A percentile compares a stretch with the other conserved stretches of the same genome.
phyloP scores from a whole-genome alignment of 495 filamentous ascomycete genomes.

The Cryomyces antarcticus region DNA sequence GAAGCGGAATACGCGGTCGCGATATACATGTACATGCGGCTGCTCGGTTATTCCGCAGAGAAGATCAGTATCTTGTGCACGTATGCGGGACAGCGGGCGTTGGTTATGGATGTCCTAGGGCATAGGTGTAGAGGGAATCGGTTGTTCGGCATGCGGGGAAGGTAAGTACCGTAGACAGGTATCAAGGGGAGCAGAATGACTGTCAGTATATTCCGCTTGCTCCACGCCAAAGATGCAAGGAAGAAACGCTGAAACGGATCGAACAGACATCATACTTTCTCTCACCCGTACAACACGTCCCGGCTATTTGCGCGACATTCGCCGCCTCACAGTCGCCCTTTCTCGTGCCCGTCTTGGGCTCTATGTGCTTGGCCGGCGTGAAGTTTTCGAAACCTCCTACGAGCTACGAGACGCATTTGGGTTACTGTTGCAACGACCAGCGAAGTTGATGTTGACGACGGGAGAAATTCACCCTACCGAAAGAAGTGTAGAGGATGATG shows the following conservation, averaged over 20 bases:
- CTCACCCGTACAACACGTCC: slow-evolving; percentile 71
- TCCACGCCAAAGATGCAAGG: background rate
- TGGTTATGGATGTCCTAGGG: slow-evolving; percentile 76
- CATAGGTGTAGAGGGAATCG: slow-evolving; percentile 66
- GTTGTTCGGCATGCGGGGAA: slow-evolving; percentile 75
- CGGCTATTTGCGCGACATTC: slow-evolving; percentile 87
- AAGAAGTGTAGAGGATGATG: slow-evolving; percentile 29
- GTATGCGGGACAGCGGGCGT: slow-evolving; percentile 83
- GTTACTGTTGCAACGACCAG: slow-evolving; percentile 42
- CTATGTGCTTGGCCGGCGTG: slow-evolving; percentile 79
- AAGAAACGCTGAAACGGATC: background rate
- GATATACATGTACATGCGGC: slow-evolving; percentile 90
- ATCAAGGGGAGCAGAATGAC: slow-evolving; percentile 98
- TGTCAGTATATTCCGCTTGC: slow-evolving; percentile 36
- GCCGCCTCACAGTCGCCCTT: slow-evolving; percentile 88
- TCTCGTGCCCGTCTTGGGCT: slow-evolving; percentile 82
- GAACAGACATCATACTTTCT: slow-evolving; percentile 73
- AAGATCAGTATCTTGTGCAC: slow-evolving; percentile 83
- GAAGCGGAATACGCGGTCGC: slow-evolving; percentile 96
- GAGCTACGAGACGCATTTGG: slow-evolving; percentile 78
- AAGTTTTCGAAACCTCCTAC: slow-evolving; percentile 73
- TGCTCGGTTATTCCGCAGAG: slow-evolving; percentile 83
- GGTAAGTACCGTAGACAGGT: slow-evolving; percentile 92
- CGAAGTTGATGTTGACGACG: slow-evolving; percentile 59
- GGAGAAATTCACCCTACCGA: slow-evolving; percentile 70